A percentile compares a stretch with the other conserved stretches of the same genome.
Conservation (phyloP, 805 yeast species). For the Cyberlindnera subsufficiens region DNA sequence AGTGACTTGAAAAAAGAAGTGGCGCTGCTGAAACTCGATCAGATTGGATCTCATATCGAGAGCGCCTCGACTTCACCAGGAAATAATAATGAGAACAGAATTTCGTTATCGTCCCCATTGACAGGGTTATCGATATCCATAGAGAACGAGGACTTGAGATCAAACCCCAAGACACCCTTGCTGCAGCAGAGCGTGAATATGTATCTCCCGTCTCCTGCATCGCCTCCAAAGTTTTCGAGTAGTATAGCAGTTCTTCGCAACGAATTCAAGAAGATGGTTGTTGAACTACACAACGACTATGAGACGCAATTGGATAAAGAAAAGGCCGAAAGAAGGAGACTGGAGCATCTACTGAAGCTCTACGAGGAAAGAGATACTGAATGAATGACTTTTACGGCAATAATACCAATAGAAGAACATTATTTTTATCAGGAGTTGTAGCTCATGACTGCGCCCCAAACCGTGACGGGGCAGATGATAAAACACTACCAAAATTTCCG, state of each 20-base stretch:
- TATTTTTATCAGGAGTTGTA: too few species aligned
- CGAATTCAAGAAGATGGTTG: conserved; percentile 63
- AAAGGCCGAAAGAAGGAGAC: conserved; percentile 41
- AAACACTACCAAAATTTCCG: too few species aligned
- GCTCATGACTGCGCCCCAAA: background rate
- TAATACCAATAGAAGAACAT: background rate
- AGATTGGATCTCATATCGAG: conserved; percentile 14
- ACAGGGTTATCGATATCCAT: conserved; percentile 19
- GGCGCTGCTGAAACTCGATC: conserved; percentile 30
- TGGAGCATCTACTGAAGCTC: conserved; percentile 35
- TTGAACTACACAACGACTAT: conserved; percentile 55
- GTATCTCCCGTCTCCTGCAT: background rate
- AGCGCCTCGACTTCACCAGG: conserved; percentile 1
- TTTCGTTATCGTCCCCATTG: conserved; percentile 21
- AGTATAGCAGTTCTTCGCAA: conserved; percentile 51
- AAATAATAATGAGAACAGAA: conserved; percentile 10
- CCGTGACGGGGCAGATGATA: too few species aligned
- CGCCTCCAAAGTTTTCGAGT: conserved; percentile 25
- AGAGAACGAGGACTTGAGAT: conserved; percentile 6
- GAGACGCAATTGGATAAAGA: conserved; percentile 55
- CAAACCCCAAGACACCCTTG: conserved; percentile 20
- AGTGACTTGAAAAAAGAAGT: conserved; percentile 39
- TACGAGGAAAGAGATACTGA: conserved; percentile 13
- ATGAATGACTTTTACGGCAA: background rate
- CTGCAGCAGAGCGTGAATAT: conserved; percentile 7